Conservation (phyloP, 2,329 filamentous ascomycete species). For the Colletotrichum noveboracense region DNA sequence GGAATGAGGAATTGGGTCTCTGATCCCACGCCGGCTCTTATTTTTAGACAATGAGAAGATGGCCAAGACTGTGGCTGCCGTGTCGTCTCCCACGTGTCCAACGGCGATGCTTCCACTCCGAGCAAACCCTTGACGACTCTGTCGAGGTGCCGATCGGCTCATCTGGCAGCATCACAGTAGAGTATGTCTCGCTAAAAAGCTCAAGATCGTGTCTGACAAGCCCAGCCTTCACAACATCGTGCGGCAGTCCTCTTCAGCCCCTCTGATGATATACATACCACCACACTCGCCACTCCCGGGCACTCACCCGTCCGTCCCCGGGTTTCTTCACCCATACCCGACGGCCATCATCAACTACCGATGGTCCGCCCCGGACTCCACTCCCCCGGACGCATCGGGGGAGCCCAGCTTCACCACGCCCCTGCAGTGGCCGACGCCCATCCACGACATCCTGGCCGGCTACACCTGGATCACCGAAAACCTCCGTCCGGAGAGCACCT, state of each 20-base stretch:
- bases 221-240: constrained; percentile 54
- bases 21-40: not conserved
- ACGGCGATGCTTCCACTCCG: constrained; percentile 18
- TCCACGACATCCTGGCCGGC: constrained; percentile 61
- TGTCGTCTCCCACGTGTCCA: constrained; percentile 2
- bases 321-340: constrained; percentile 47
- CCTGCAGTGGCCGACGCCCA: constrained; percentile 58
- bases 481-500: constrained; percentile 40
- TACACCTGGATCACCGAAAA: constrained; percentile 58
- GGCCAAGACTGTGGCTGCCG: constrained; percentile 10
- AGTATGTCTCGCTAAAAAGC: constrained; percentile 41
- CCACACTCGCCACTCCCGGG: constrained; percentile 42
- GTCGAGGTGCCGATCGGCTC: constrained; percentile 54
- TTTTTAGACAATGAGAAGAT: constrained; percentile 20
- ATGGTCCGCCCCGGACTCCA: constrained; percentile 44
- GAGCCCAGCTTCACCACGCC: constrained; percentile 25
- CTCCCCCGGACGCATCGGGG: not conserved
- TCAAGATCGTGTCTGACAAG: constrained; percentile 21
- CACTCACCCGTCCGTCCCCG: constrained; percentile 37
- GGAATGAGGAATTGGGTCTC: not conserved
- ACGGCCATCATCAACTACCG: constrained; percentile 65
- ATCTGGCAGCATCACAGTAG: constrained; percentile 53
- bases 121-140: constrained; percentile 34
- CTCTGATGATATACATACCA: constrained; percentile 63
- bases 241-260: constrained; percentile 38